Base-by-base conservation (phyloP, 106 monocot species). In the Dioscorea alata region DNA sequence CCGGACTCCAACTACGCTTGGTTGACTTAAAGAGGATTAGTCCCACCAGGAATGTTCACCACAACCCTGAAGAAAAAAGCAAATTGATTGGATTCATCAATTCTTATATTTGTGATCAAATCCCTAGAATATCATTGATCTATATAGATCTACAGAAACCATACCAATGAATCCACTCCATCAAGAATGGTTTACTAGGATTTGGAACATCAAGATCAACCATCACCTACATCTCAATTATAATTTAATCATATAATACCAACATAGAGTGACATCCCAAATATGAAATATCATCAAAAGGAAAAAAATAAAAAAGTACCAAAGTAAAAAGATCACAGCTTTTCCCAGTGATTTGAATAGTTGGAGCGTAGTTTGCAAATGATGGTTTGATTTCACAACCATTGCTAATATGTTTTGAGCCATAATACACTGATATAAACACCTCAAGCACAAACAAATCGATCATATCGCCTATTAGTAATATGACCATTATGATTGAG, bases 351-450 rank as follows among this genome's bases (percentile, higher is more conserved):
- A 78, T 66, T 4, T 20, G 16, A n/a, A 78, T 32, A 0, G 21
- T 15, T 4, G 77, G 71, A 7, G 64, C 42, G 25, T 78, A 35
- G 49, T 15, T 50, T 24, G 77, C 71, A 18, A 49, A 18, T 2
- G 77, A 65, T 28, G 77, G 77, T 31, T 50, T 24, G n/a, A 78
- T 48, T 16, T 56, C 23, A 23, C 57, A 71, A 16, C 77, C 71
- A 51, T 78, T 71, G 65, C 25, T 71, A n/a, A 78, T 56, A n/a
- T 71, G 63, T 34, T 24, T 71, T 7, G 64, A 2, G 8, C 66
- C 71, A 33, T 66, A 78, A 18, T 51, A 25, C 16, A 78, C 58
- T 2, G 49, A 35, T 25, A 71, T 57, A 25, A 24, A 20, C 8
- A 71, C 77, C 5, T 49, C 23, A 0, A 58, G 71, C 6, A 63